Evolutionary conservation across 192 early-diverging fungal genomes (phyloP), one percentile per base, ranked within the genome.

Genomic region (Podila epigama): DNA sequence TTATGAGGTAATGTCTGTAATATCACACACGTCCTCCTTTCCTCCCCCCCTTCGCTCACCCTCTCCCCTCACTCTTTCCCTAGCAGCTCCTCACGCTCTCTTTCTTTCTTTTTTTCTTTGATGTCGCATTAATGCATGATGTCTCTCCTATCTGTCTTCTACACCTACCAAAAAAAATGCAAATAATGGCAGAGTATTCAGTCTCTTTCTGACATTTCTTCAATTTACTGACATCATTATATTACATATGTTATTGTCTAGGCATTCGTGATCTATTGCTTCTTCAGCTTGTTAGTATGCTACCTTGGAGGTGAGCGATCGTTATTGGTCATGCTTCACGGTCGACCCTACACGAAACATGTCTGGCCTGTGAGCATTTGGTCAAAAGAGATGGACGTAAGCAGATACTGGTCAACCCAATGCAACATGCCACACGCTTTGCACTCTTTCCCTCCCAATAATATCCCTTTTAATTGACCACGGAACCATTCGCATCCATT

Each of bases 191-290:
- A n/a, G n/a, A n/a, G n/a, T n/a, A n/a, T n/a, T n/a, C n/a, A n/a
- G n/a, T n/a, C n/a, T n/a, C n/a, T n/a, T n/a, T n/a, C n/a, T n/a
- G n/a, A n/a, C n/a, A 3, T 40, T 39, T 58, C 33, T 13, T 5
- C 34, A 33, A 41, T 15, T 40, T 5, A 12, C 20, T 35, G 33
- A 41, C 12, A 28, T n/a, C 50, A n/a, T 41, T 37, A 53, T 50
- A 32, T 62, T 31, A 50, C 18, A n/a, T 25, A 1, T 36, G 29
- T 50, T 37, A 31, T 34, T 28, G 13, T 32, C 51, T 65, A 82
- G 81, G 95, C 93, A 32, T 97, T 96, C 86, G 96, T 97, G 28
- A 92, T 97, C 51, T 97, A 97, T 82, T 91, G 92, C 68, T 97
- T 97, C 79, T 95, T 97, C 81, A 94, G 85, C 39, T 79, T 97